Base-by-base conservation (phyloP, 1,284 basidiomycete genomes). In the Inonotus obliquus region DNA sequence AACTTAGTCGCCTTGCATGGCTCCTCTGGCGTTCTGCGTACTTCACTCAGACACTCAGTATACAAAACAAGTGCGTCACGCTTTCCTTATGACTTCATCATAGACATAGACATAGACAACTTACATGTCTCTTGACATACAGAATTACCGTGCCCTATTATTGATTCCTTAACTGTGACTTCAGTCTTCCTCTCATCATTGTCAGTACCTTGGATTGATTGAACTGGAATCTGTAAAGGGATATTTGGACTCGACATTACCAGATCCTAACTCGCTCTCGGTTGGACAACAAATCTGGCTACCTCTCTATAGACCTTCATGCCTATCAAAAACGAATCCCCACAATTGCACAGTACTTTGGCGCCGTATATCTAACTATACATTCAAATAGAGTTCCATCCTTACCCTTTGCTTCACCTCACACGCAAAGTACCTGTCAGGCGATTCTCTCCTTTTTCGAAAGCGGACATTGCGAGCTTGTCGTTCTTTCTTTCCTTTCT, bases 171-270 rank as follows among this genome's bases (percentile, higher is more conserved):
- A 85, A 84, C 69, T 86, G 83, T 77, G 65, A 65, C 79, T 70
- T 21, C 10, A 19, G 13, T 21, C 58, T 47, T 27, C 29, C 32
- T 23, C 19, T 54, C 27, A 23, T 55, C 64, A 10, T n/a, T n/a
- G n/a, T n/a, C n/a, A 60, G 62, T 60, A 57, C 61, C 62, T 67
- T 65, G 65, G 58, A 63, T 76, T 76, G 73, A 63, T 69, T 39
- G 66, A 71, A 59, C 70, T 72, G 27, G 67, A 7, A 59, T 29
- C n/a, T 14, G 2, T 54, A 11, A 65, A 85, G 83, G 85, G 83
- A 83, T 92, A 62, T 91, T 92, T 69, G 92, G 92, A 5, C 81
- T 92, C 17, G 89, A 94, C 71, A 74, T 94, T 54, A 89, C 86
- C 10, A 81, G 89, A 19, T 92, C 93, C 72, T 93, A 39, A 53